A percentile compares a stretch with the other conserved stretches of the same genome.
These are phyloP conservation scores for Rhododendron simsii DNA, from an alignment of 148 eudicot genomes.

Conservation along the genomic window DNA sequence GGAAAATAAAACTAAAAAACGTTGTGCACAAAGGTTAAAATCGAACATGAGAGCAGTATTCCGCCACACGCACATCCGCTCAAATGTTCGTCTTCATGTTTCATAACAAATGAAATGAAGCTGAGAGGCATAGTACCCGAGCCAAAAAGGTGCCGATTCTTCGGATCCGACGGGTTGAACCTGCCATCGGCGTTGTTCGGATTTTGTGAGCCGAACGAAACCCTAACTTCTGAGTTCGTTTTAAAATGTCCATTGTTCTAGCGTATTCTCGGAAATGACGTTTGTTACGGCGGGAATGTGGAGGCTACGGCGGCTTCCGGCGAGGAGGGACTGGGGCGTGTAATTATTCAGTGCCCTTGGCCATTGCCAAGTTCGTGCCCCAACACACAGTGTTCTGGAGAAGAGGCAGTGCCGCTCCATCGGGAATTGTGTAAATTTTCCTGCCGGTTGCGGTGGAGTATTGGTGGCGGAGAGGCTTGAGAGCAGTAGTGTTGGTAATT, in stretches of 20 bases:
- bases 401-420: no score
- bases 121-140: background rate
- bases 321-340: background rate
- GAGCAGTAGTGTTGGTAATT: no score
- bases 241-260: background rate
- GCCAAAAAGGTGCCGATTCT: background rate
- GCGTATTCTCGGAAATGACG: background rate
- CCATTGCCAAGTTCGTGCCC: no score
- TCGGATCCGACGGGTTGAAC: background rate
- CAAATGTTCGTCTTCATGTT: background rate
- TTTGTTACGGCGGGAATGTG: background rate
- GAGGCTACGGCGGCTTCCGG: background rate
- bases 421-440: no score
- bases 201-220: background rate
- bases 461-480: no score
- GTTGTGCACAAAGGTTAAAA: background rate
- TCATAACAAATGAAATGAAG: background rate
- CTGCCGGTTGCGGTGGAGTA: no score
- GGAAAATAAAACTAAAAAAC: no score
- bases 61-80: background rate
- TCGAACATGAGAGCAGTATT: background rate
- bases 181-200: background rate
- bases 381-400: no score
- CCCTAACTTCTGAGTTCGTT: background rate
- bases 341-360: background rate